Conservation (phyloP, 257 asterid species). For the Hygrophila difformis region DNA sequence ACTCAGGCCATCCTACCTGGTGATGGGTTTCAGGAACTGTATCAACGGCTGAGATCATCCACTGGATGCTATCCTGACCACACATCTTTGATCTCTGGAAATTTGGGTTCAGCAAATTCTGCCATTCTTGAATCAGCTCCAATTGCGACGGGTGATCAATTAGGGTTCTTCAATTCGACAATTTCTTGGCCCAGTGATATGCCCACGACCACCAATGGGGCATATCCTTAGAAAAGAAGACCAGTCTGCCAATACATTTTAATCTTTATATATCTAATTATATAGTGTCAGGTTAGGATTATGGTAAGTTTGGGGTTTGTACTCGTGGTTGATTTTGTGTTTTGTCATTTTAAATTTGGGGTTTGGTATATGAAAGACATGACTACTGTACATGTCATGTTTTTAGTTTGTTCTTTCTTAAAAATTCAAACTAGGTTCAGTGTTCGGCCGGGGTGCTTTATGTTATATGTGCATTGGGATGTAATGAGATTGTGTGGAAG, state of each 20-base stretch:
- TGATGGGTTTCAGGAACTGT: constrained; percentile 51
- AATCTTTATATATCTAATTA: too few relatives aligned
- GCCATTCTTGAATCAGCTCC: constrained; percentile 62
- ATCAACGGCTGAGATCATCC: constrained; percentile 46
- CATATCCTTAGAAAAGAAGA: constrained; percentile 46
- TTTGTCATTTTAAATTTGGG: constrained; percentile 24
- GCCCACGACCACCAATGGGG: constrained; percentile 43
- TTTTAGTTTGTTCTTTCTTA: too few relatives aligned
- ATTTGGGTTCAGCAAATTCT: constrained; percentile 26
- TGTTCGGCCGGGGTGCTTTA: too few relatives aligned
- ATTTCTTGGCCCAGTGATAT: constrained; percentile 50
- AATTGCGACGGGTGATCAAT: constrained; percentile 32
- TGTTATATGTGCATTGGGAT: too few relatives aligned
- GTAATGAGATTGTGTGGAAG: constrained; percentile 23
- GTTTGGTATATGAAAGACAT: constrained; percentile 30
- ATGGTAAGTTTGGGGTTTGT: constrained; percentile 28
- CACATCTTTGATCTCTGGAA: constrained; percentile 28
- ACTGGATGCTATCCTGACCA: constrained; percentile 29
- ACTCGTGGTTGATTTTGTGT: background rate
- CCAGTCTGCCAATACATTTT: background rate
- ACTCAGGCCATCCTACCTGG: constrained; percentile 28
- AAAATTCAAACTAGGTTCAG: too few relatives aligned
- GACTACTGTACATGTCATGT: too few relatives aligned
- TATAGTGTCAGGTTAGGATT: constrained; percentile 12
- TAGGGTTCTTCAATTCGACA: constrained; percentile 46